A percentile compares a stretch with the other conserved stretches of the same genome.
Conservation (phyloP, 495 filamentous ascomycete species). For the Lepraria neglecta region DNA sequence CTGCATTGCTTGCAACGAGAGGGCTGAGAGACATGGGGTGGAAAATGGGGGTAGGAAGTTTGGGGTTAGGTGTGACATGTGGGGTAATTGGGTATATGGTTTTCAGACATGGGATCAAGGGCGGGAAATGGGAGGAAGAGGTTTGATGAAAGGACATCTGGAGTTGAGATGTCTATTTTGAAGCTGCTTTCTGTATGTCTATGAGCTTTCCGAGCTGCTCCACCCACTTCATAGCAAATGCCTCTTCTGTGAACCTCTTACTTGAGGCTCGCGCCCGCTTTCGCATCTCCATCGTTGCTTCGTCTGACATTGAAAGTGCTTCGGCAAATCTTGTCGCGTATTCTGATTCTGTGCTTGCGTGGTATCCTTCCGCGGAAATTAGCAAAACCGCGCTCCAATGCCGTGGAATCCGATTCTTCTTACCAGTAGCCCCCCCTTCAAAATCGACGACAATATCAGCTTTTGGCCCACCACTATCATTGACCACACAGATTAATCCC, state of each 20-base stretch:
- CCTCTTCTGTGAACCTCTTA: constrained; percentile 77
- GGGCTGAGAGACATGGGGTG: constrained; percentile 33
- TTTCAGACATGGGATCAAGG: constrained; percentile 11
- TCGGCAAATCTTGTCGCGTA: constrained; percentile 74
- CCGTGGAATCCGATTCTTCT: constrained; percentile 2
- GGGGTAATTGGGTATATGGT: constrained; percentile 15
- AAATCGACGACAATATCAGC: constrained; percentile 81
- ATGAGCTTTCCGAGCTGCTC: constrained; percentile 65
- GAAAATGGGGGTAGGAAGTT: constrained; percentile 30
- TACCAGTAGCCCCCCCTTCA: constrained; percentile 68
- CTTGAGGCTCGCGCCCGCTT: constrained; percentile 67
- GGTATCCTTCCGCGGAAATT: constrained; percentile 56
- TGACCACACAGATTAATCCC: constrained; percentile 83
- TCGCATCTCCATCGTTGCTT: constrained; percentile 67
- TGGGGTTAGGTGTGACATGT: constrained; percentile 4
- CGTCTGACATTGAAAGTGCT: constrained; percentile 58
- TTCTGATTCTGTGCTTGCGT: constrained; percentile 65
- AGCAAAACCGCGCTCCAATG: neutral
- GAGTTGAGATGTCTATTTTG: neutral
- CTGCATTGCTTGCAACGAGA: constrained; percentile 29
- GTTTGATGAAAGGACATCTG: neutral
- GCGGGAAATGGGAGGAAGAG: constrained; percentile 15
- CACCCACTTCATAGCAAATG: constrained; percentile 72
- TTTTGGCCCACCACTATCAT: constrained; percentile 86
- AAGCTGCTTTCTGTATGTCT: constrained; percentile 33